Conservation (phyloP, 2,329 filamentous ascomycete species). For the Alternaria sp. region DNA sequence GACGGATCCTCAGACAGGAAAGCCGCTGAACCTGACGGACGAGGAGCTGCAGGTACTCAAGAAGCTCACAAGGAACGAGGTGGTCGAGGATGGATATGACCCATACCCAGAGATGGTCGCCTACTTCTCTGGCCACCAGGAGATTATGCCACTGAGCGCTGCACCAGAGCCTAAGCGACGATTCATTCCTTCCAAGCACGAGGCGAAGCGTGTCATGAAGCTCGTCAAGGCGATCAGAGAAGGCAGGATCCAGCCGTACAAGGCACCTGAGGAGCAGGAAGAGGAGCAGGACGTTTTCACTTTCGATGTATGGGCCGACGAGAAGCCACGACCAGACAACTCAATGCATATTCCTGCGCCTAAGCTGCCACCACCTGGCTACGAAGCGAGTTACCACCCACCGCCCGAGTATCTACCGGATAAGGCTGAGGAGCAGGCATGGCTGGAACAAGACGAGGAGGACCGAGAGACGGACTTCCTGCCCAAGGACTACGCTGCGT, state of each 20-base stretch:
- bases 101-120: slow-evolving; percentile 93
- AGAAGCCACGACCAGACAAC: slow-evolving; percentile 81
- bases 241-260: slow-evolving; percentile 91
- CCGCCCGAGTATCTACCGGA: slow-evolving; percentile 93
- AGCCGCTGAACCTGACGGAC: slow-evolving; percentile 84
- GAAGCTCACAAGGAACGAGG: slow-evolving; percentile 87
- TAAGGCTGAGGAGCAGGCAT: slow-evolving; percentile 80
- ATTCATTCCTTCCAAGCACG: slow-evolving; percentile 96
- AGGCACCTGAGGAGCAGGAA: slow-evolving; percentile 76
- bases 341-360: slow-evolving; percentile 95
- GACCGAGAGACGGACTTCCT: slow-evolving; percentile 91
- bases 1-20: slow-evolving; percentile 92
- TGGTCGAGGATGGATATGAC: slow-evolving; percentile 87
- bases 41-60: slow-evolving; percentile 90
- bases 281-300: slow-evolving; percentile 71
- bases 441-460: slow-evolving; percentile 87
- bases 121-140: slow-evolving; percentile 89
- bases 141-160: slow-evolving; percentile 93
- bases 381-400: slow-evolving; percentile 96
- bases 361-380: slow-evolving; percentile 90
- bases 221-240: slow-evolving; percentile 95
- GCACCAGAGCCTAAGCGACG: slow-evolving; percentile 95
- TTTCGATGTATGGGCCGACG: slow-evolving; percentile 96
- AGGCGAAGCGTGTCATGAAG: slow-evolving; percentile 96
- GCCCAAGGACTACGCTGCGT: slow-evolving; percentile 79